Conservation (phyloP, 169 alveolate species). For the Eimeria brunetti region DNA sequence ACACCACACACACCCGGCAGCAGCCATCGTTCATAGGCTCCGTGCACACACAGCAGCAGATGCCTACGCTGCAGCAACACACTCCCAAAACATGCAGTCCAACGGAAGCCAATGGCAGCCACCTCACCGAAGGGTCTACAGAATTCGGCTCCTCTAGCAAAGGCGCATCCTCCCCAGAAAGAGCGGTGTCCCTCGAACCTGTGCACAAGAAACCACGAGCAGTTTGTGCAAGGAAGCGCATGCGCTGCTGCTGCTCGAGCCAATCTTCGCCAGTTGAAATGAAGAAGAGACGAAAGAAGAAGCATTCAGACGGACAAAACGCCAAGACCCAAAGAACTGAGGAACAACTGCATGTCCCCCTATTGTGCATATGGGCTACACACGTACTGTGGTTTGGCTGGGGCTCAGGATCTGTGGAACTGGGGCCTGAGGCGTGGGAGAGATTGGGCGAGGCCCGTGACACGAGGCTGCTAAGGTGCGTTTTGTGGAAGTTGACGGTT, state of each 20-base stretch:
- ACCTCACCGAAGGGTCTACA: conserved; percentile 1
- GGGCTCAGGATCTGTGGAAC: not conserved
- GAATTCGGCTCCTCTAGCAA: not conserved
- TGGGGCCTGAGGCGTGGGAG: not conserved
- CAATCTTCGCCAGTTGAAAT: not conserved
- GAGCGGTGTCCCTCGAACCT: conserved; percentile 19
- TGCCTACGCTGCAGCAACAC: not conserved
- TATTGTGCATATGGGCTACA: not conserved
- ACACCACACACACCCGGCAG: not conserved
- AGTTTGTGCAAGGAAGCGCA: not conserved
- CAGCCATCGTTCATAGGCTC: not conserved
- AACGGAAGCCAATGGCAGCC: not conserved
- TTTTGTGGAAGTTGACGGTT: conserved; percentile 7
- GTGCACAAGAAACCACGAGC: not conserved
- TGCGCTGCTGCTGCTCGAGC: conserved; percentile 6
- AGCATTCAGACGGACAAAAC: not conserved
- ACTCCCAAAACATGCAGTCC: not conserved
- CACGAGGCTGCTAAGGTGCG: not conserved
- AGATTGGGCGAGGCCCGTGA: not conserved
- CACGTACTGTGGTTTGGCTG: not conserved
- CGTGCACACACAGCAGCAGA: not conserved
- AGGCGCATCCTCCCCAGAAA: not conserved
- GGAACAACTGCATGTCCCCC: not conserved
- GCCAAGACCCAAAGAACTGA: not conserved
- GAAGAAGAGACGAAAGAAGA: not conserved